phyloP scores from a whole-genome alignment of 257 asterid species.

The Agastache rugosa region DNA sequence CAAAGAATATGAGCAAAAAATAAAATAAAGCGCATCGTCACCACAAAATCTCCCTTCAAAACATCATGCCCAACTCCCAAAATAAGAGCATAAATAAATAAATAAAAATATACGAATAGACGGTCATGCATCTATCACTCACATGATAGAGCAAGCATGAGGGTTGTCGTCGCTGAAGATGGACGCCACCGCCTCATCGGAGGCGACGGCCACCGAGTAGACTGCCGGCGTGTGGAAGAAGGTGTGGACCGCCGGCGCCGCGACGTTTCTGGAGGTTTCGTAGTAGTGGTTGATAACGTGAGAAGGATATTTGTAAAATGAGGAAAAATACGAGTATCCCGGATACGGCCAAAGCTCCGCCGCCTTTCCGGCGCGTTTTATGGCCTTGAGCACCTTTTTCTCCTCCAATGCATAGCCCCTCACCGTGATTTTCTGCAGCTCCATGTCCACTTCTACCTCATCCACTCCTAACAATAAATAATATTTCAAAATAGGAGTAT shows the following conservation, averaged over 20 bases:
- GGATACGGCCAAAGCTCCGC: conserved; percentile 99
- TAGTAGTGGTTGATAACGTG: conserved; percentile 81
- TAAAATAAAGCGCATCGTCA: background rate
- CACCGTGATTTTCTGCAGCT: conserved; percentile 73
- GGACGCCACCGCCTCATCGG: conserved; percentile 91
- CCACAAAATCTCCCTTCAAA: background rate
- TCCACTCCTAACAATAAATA: conserved; percentile 70
- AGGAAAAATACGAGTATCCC: conserved; percentile 67
- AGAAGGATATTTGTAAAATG: conserved; percentile 82
- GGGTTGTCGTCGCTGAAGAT: conserved; percentile 94
- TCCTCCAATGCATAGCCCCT: conserved; percentile 78
- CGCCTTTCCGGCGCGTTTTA: conserved; percentile 86
- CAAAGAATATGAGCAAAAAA: background rate
- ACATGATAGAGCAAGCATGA: conserved; percentile 87
- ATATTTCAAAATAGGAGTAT: too few relatives aligned
- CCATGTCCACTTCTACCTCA: conserved; percentile 90
- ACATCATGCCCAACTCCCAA: background rate
- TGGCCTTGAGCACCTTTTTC: conserved; percentile 74
- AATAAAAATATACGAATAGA: background rate
- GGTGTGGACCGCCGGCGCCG: conserved; percentile 66
- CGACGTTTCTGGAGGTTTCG: conserved; percentile 66
- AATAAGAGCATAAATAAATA: background rate
- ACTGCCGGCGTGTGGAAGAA: conserved; percentile 87
- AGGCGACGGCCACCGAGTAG: conserved; percentile 83
- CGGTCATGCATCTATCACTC: conserved; percentile 4